phyloP scores from a whole-genome alignment of 257 asterid species.

The Nicotiana otophora region DNA sequence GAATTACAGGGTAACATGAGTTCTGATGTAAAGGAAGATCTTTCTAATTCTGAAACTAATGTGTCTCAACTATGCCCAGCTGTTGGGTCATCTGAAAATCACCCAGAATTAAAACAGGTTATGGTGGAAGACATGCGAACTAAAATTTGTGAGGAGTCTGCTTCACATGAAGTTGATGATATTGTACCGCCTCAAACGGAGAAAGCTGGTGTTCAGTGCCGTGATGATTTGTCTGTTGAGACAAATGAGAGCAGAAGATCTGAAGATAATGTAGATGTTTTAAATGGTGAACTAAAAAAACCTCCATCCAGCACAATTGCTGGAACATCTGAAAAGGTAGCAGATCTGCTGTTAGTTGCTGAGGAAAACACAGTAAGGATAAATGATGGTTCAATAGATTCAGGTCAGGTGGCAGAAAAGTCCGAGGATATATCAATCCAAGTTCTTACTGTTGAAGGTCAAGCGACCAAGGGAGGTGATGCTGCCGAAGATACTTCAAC shows the following conservation, averaged over 20 bases:
- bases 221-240: conserved; percentile 3
- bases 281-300: background rate
- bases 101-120: conserved; percentile 7
- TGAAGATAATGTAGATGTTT: background rate
- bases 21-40: background rate
- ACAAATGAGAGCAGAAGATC: conserved; percentile 2
- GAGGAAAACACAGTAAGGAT: background rate
- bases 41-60: background rate
- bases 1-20: background rate
- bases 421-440: background rate
- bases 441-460: conserved; percentile 12
- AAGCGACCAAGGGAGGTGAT: background rate
- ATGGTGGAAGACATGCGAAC: conserved; percentile 1
- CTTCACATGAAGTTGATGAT: conserved; percentile 1
- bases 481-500: conserved; percentile 1
- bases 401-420: conserved; percentile 8
- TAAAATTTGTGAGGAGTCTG: background rate
- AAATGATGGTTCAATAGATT: conserved; percentile 1
- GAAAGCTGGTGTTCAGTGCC: background rate
- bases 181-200: background rate
- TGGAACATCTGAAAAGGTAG: background rate
- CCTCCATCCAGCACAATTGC: background rate
- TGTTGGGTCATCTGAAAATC: background rate
- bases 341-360: conserved; percentile 1
- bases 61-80: background rate